These are phyloP conservation scores for Serendipita vermifera DNA, from an alignment of 768 basidiomycete species.

Conservation along the genomic window DNA sequence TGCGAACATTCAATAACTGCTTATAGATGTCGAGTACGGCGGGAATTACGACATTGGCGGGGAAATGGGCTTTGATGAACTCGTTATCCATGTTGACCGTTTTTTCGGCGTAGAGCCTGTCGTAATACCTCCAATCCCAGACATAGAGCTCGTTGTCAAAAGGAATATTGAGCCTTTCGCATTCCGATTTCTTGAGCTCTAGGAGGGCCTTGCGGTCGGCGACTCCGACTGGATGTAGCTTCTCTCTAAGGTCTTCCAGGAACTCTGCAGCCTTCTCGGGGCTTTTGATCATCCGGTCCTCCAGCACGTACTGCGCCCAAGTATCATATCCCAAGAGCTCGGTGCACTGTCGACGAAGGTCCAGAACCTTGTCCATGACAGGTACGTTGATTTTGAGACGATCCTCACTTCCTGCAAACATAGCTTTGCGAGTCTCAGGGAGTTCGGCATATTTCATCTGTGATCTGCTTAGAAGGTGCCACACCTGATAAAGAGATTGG, in stretches of 20 bases:
- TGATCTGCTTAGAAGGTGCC: neutral
- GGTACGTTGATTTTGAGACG: conserved; percentile 58
- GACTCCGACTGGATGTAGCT: conserved; percentile 56
- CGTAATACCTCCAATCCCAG: conserved; percentile 77
- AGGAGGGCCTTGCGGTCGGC: conserved; percentile 57
- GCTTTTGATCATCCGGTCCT: conserved; percentile 75
- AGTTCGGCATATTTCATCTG: conserved; percentile 72
- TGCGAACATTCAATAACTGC: conserved; percentile 56
- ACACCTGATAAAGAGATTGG: neutral
- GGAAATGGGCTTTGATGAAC: conserved; percentile 81
- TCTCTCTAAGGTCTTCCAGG: conserved; percentile 58
- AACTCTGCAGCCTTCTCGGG: conserved; percentile 56
- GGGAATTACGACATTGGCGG: conserved; percentile 69
- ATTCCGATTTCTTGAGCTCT: conserved; percentile 62
- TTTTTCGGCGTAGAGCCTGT: conserved; percentile 52
- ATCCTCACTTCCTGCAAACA: conserved; percentile 54
- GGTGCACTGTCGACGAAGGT: conserved; percentile 57
- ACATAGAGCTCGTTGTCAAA: conserved; percentile 65
- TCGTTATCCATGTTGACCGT: conserved; percentile 59
- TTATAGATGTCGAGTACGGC: conserved; percentile 76
- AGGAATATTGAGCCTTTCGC: conserved; percentile 41
- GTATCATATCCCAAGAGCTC: conserved; percentile 56
- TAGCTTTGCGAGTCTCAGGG: conserved; percentile 52
- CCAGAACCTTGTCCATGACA: conserved; percentile 51
- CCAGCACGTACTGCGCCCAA: conserved; percentile 77